Evolutionary conservation across 495 filamentous ascomycete species (phyloP), one percentile per base, ranked within the genome.

Genomic region (Penicilliopsis zonata): DNA sequence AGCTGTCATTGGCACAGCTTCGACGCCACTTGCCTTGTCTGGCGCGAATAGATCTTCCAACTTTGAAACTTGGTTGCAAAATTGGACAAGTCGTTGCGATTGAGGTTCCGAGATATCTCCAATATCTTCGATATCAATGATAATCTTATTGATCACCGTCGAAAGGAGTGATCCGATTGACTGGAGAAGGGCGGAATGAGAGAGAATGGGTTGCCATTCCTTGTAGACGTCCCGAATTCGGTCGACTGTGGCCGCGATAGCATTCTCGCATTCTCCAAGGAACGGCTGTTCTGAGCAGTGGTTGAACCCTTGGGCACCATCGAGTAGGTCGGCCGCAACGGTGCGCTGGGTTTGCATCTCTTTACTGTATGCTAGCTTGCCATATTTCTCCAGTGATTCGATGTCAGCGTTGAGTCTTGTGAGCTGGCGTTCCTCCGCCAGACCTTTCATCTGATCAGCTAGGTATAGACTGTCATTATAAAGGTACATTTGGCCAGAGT

Each of bases 381-480:
- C 87, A 43, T 93, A 92, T 23, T 60, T 71, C 38, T 81, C 76
- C 8, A 95, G 65, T 3, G 73, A 66, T 28, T 75, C 70, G 31
- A 86, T 67, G 45, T 94, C 86, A 15, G 69, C 56, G 16, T 79
- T 70, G 1, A 93, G 39, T 62, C 74, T 40, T 73, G 67, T 52
- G 13, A 62, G 56, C 13, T 50, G 41, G 32, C 62, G 54, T n/a
- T 73, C 50, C 7, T 60, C 48, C 0, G 64, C 42, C 27, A 84
- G 62, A 9, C 72, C 55, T n/a, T 63, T 59, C n/a, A 96, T 69
- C 19, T 69, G 63, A 33, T 82, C 76, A 0, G 83, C 69, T 2
- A 98, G 68, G 43, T 84, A 87, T 16, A 71, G 61, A 30, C 81
- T 74, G 49, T 99, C 90, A 44, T 99, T 96, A 53, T 96, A 99